These are phyloP conservation scores for Thielaviopsis musarum DNA, from an alignment of 2,329 filamentous ascomycete species.

Conservation along the genomic window DNA sequence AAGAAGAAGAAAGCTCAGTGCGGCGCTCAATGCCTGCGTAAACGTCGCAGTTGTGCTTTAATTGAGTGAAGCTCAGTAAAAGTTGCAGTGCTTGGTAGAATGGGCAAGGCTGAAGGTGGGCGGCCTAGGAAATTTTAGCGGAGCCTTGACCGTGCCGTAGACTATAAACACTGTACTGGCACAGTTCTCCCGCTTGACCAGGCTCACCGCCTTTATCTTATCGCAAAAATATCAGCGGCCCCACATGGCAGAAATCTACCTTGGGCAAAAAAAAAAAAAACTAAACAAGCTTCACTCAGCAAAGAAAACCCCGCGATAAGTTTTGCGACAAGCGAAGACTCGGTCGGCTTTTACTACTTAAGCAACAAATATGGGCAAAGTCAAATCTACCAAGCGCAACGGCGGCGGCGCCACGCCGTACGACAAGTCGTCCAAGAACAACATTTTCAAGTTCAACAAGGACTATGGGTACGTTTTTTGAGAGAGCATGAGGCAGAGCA, in stretches of 20 bases:
- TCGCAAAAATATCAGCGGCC: conserved; percentile 2
- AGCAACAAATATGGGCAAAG: conserved; percentile 32
- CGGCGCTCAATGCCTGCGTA: background rate
- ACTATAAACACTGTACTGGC: background rate
- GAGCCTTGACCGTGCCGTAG: background rate
- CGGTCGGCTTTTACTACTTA: background rate
- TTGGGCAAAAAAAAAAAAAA: conserved; percentile 10
- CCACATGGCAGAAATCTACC: conserved; percentile 11
- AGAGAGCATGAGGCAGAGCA: too few relatives aligned
- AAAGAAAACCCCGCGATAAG: conserved; percentile 6
- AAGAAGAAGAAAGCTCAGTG: background rate
- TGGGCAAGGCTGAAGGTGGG: background rate
- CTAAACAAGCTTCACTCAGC: conserved; percentile 10
- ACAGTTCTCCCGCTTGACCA: background rate
- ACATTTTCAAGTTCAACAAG: conserved; percentile 95
- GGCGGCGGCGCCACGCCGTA: conserved; percentile 27
- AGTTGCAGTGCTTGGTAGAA: background rate
- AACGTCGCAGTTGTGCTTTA: background rate
- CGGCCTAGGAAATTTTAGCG: background rate
- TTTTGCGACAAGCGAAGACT: background rate
- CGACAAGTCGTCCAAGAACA: conserved; percentile 41
- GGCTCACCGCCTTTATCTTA: conserved; percentile 10
- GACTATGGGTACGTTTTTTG: conserved; percentile 40
- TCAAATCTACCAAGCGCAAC: conserved; percentile 34
- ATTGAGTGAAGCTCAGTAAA: background rate